phyloP scores from a whole-genome alignment of 805 yeast genomes.

The Teunomyces stri region DNA sequence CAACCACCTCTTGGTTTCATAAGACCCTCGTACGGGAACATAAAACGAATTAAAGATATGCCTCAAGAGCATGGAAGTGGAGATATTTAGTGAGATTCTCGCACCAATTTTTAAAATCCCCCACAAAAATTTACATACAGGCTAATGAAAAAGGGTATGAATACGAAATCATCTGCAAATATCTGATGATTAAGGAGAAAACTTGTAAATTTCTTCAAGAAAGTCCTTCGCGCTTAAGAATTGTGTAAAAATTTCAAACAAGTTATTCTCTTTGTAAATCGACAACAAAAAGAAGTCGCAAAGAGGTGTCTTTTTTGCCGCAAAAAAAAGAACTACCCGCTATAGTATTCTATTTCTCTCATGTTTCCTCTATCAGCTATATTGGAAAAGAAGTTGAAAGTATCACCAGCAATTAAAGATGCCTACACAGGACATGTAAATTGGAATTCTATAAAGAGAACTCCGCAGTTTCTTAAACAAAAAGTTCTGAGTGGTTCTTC shows the following conservation, averaged over 20 bases:
- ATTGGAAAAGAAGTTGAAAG: background rate
- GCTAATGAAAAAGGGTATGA: too few relatives aligned
- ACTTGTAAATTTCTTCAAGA: too few relatives aligned
- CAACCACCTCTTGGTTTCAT: conserved; percentile 12
- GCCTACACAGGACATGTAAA: conserved; percentile 9
- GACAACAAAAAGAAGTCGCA: background rate
- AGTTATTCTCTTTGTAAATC: background rate
- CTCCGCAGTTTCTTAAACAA: conserved; percentile 8
- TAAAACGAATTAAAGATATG: conserved; percentile 7
- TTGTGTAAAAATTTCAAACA: background rate
- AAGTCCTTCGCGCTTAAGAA: too few relatives aligned
- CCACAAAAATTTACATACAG: too few relatives aligned
- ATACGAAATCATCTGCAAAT: too few relatives aligned
- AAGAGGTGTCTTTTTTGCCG: background rate
- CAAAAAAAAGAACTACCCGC: background rate
- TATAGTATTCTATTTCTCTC: too few relatives aligned
- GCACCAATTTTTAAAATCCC: background rate
- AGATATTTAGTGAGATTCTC: background rate
- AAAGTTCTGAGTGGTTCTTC: conserved; percentile 7
- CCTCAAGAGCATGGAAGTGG: conserved; percentile 7
- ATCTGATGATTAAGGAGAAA: too few relatives aligned
- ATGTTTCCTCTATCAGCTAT: background rate
- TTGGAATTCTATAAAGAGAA: conserved; percentile 24
- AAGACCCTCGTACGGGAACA: conserved; percentile 5
- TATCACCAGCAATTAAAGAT: background rate